Evolutionary conservation across 129 eudicot genomes (phyloP).

Genomic region (Dittrichia graveolens): DNA sequence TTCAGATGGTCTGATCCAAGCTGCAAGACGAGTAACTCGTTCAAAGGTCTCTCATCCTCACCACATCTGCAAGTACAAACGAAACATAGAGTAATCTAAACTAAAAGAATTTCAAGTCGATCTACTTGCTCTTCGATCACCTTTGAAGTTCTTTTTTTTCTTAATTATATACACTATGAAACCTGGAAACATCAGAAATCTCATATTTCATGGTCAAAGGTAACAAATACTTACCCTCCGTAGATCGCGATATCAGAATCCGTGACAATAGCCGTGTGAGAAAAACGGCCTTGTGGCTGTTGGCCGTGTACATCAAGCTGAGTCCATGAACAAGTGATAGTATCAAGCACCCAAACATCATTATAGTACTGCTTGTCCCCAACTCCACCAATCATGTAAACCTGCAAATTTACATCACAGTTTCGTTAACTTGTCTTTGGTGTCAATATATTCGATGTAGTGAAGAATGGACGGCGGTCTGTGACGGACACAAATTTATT

Average conservation of each 20-base stretch:
- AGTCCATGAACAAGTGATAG: slow-evolving; percentile 55
- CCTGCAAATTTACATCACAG: slow-evolving; percentile 41
- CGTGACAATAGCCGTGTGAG: slow-evolving; percentile 74
- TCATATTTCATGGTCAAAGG: background rate
- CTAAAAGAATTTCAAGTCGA: background rate
- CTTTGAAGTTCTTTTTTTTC: background rate
- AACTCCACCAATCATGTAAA: slow-evolving; percentile 85
- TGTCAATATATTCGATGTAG: background rate
- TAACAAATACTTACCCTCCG: slow-evolving; percentile 70
- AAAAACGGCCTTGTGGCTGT: slow-evolving; percentile 90
- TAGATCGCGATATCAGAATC: slow-evolving; percentile 68
- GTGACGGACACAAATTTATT: too few species aligned
- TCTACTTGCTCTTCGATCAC: too few species aligned
- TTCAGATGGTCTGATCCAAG: slow-evolving; percentile 53
- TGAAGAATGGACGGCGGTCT: too few species aligned
- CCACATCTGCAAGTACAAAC: slow-evolving; percentile 62
- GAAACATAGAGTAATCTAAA: slow-evolving; percentile 16
- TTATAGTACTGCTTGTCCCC: slow-evolving; percentile 79
- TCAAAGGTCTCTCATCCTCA: slow-evolving; percentile 88
- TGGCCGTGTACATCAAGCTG: slow-evolving; percentile 63
- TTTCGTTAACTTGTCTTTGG: background rate
- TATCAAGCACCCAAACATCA: slow-evolving; percentile 88
- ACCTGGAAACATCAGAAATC: background rate
- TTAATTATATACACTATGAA: background rate
- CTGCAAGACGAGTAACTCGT: slow-evolving; percentile 80